phyloP scores from a whole-genome alignment of 768 basidiomycete genomes.

The Tremella fuciformis region DNA sequence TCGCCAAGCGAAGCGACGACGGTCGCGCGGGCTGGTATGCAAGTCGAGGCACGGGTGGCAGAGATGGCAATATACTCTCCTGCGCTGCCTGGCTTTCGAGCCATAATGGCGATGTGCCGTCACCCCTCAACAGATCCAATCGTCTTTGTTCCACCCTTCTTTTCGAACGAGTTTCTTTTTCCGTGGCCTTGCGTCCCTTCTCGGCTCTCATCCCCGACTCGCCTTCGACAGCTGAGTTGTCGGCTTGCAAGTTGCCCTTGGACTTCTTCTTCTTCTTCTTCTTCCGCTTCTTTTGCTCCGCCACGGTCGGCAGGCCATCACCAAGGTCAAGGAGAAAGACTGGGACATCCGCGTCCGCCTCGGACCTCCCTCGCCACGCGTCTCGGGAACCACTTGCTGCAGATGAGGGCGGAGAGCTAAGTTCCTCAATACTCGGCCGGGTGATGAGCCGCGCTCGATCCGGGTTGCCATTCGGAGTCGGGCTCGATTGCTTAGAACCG shows the following conservation, averaged over 20 bases:
- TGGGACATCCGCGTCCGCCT: constrained; percentile 15
- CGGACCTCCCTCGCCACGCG: background rate
- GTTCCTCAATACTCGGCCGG: background rate
- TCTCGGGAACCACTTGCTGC: background rate
- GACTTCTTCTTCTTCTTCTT: background rate
- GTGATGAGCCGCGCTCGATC: background rate
- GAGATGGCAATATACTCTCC: background rate
- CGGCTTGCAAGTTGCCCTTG: background rate
- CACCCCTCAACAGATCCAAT: constrained; percentile 43
- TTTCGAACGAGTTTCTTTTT: constrained; percentile 25
- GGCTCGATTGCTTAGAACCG: background rate
- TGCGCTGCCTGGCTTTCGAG: constrained; percentile 4
- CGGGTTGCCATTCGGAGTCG: background rate
- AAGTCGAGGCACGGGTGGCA: constrained; percentile 3
- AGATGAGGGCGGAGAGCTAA: background rate
- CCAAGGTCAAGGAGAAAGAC: constrained; percentile 28
- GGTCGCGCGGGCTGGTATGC: constrained; percentile 32
- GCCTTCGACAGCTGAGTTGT: constrained; percentile 1
- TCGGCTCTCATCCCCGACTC: constrained; percentile 2
- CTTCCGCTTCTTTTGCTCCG: background rate
- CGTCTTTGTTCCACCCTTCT: constrained; percentile 35
- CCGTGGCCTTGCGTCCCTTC: constrained; percentile 15
- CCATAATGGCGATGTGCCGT: constrained; percentile 39
- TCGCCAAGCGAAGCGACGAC: constrained; percentile 34
- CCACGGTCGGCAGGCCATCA: background rate